These are phyloP conservation scores for Alternaria novae-zelandiae DNA, from an alignment of 2,329 filamentous ascomycete genomes.

Conservation along the genomic window DNA sequence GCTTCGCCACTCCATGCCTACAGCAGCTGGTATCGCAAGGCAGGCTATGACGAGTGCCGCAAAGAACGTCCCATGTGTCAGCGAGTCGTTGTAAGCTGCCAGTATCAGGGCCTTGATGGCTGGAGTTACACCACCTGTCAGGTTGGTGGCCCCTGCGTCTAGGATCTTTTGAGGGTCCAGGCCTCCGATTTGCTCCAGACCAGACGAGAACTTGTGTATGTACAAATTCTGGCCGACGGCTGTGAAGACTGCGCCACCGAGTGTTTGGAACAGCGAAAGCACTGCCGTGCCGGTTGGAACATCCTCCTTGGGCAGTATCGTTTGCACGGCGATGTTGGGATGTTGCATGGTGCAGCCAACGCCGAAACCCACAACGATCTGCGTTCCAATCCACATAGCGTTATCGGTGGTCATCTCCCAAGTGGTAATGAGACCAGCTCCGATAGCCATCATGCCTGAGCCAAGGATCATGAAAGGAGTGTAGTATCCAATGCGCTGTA, in stretches of 20 bases:
- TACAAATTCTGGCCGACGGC: constrained; percentile 57
- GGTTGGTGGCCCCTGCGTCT: constrained; percentile 61
- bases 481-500: constrained; percentile 54
- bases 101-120: constrained; percentile 22
- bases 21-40: constrained; percentile 60
- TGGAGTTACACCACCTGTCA: constrained; percentile 51
- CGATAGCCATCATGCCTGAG: constrained; percentile 50
- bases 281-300: constrained; percentile 53
- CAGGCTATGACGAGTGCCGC: constrained; percentile 64
- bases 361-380: constrained; percentile 43
- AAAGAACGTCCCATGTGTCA: constrained; percentile 58
- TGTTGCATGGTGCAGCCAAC: constrained; percentile 56
- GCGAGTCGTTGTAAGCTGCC: constrained; percentile 36
- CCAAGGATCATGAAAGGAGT: constrained; percentile 55
- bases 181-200: constrained; percentile 43
- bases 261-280: constrained; percentile 53
- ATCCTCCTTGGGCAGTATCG: constrained; percentile 48
- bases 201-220: constrained; percentile 51
- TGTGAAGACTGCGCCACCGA: constrained; percentile 55
- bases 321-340: constrained; percentile 53
- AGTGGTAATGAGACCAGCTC: constrained; percentile 54
- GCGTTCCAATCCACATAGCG: constrained; percentile 42
- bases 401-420: constrained; percentile 42
- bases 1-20: constrained; percentile 68
- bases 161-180: constrained; percentile 50